These are phyloP conservation scores for Crotalaria pallida DNA, from an alignment of 306 rosid genomes.

Conservation along the genomic window DNA sequence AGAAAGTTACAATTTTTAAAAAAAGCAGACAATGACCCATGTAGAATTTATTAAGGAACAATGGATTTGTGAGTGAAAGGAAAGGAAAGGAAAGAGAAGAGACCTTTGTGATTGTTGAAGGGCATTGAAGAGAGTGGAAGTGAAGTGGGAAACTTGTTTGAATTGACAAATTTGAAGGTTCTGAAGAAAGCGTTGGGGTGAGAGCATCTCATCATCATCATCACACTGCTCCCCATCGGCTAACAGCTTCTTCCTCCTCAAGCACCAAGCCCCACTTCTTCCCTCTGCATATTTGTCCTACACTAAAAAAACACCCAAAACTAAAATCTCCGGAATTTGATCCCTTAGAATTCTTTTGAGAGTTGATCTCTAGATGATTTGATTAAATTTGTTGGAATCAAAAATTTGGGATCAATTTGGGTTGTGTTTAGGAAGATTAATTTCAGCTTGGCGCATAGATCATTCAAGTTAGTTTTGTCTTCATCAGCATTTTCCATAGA, in stretches of 20 bases:
- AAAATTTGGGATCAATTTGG: no score
- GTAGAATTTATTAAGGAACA: neutral
- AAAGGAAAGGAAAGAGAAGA: neutral
- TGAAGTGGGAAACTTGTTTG: conserved; percentile 12
- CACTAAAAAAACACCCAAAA: no score
- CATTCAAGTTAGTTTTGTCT: no score
- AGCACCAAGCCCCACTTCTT: no score
- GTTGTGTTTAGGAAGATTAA: no score
- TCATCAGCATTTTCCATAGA: no score
- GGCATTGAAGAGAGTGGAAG: conserved; percentile 31
- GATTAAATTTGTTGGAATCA: no score
- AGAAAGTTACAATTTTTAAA: neutral
- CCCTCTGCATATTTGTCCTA: no score
- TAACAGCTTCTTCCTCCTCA: neutral
- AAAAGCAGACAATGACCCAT: neutral
- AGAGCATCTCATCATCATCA: conserved; percentile 48
- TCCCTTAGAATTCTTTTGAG: no score
- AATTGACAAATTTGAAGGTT: conserved; percentile 33
- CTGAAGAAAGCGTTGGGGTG: conserved; percentile 31
- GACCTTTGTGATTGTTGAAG: conserved; percentile 36
- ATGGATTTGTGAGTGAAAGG: neutral
- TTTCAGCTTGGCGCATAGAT: no score
- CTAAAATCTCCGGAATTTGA: no score
- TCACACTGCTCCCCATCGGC: conserved; percentile 40
- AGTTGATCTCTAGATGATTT: no score